Evolutionary conservation across 345 rosid species (phyloP).

Genomic region (Lagerstroemia speciosa): DNA sequence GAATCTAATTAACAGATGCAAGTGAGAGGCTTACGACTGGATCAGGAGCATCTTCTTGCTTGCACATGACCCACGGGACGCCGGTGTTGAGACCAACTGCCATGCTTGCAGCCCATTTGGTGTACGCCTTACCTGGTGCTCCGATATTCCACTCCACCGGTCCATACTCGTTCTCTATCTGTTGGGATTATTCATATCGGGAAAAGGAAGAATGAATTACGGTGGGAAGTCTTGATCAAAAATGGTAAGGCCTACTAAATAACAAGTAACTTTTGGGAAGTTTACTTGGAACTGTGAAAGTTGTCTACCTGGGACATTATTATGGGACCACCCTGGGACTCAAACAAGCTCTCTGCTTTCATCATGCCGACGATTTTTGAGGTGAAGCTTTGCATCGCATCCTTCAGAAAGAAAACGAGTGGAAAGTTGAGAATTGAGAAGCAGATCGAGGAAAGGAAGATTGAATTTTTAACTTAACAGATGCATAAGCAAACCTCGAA

Average conservation of each 20-base stretch:
- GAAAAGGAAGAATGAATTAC: background rate
- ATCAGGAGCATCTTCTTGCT: conserved; percentile 46
- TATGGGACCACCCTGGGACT: conserved; percentile 41
- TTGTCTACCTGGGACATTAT: conserved; percentile 37
- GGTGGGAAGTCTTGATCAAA: background rate
- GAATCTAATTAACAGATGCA: no score
- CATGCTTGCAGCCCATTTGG: conserved; percentile 41
- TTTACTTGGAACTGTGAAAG: background rate
- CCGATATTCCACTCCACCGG: conserved; percentile 16
- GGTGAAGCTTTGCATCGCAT: conserved; percentile 37
- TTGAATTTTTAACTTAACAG: background rate
- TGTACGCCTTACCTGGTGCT: conserved; percentile 16
- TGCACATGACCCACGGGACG: conserved; percentile 54
- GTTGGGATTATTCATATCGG: background rate
- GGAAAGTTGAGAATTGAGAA: background rate
- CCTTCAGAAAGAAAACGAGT: background rate
- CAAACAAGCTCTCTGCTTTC: conserved; percentile 30
- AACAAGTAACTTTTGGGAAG: background rate
- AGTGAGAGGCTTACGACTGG: conserved; percentile 17
- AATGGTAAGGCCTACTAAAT: background rate
- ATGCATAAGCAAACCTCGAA: conserved; percentile 7
- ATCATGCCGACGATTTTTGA: conserved; percentile 33
- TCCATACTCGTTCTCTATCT: conserved; percentile 21
- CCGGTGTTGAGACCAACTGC: conserved; percentile 38
- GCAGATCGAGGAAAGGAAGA: background rate